A percentile compares a stretch with the other conserved stretches of the same genome.
These are phyloP conservation scores for Penicillium sp. DNA, from an alignment of 2,329 filamentous ascomycete species.

Conservation along the genomic window DNA sequence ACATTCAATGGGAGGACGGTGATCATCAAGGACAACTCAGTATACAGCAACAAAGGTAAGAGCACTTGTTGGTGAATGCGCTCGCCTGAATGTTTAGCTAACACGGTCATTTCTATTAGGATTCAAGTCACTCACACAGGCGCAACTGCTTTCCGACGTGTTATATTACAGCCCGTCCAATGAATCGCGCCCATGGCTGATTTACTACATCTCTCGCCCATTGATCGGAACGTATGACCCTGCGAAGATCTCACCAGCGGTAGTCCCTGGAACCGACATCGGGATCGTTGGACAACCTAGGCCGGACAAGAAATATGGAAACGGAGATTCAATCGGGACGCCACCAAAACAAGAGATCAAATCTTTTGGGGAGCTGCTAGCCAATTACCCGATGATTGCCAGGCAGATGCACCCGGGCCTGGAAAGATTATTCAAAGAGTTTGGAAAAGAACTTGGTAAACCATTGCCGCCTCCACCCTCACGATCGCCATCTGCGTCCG, in stretches of 20 bases:
- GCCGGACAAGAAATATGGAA: constrained; percentile 23
- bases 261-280: constrained; percentile 48
- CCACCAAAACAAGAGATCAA: constrained; percentile 82
- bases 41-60: constrained; percentile 95
- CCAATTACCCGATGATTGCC: constrained; percentile 91
- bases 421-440: constrained; percentile 86
- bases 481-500: constrained; percentile 50
- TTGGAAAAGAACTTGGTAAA: constrained; percentile 79
- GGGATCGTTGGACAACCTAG: constrained; percentile 24
- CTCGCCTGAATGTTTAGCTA: constrained; percentile 13
- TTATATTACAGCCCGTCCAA: constrained; percentile 88
- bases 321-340: constrained; percentile 37
- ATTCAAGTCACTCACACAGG: constrained; percentile 88
- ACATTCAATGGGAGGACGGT: constrained; percentile 92
- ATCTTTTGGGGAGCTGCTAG: constrained; percentile 84
- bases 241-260: constrained; percentile 67
- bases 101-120: constrained; percentile 51
- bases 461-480: constrained; percentile 72
- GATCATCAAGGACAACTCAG: constrained; percentile 86
- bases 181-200: constrained; percentile 88
- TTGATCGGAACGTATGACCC: constrained; percentile 81
- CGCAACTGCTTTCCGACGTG: constrained; percentile 77
- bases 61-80: not conserved
- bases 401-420: constrained; percentile 92
- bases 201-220: constrained; percentile 93